A percentile compares a stretch with the other conserved stretches of the same genome.
Conservation (phyloP, 2,329 filamentous ascomycete species). For the Diplodia scrobiculata region DNA sequence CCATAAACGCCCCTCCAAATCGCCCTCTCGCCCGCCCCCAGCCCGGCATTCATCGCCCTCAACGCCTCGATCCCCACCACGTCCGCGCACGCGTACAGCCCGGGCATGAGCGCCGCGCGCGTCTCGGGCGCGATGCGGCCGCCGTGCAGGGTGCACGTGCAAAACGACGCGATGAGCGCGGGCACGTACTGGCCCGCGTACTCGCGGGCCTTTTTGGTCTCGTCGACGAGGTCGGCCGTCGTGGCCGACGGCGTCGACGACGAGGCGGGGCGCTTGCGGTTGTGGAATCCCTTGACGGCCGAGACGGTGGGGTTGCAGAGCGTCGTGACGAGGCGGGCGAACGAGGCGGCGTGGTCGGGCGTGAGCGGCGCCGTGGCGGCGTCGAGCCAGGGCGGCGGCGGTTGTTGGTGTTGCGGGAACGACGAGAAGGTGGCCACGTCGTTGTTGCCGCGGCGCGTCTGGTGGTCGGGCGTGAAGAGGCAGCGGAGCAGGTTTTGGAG, state of each 20-base stretch:
- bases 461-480: conserved; percentile 54
- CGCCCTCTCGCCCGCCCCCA: conserved; percentile 40
- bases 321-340: conserved; percentile 59
- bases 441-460: conserved; percentile 29
- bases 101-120: conserved; percentile 61
- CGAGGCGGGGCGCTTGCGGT: conserved; percentile 31
- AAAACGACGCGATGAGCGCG: conserved; percentile 61
- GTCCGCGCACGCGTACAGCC: conserved; percentile 47
- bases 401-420: conserved; percentile 31
- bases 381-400: conserved; percentile 36
- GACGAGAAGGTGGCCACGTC: not conserved
- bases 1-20: conserved; percentile 45
- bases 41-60: conserved; percentile 44
- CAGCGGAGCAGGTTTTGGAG: conserved; percentile 59
- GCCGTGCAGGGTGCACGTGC: conserved; percentile 54
- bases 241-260: not conserved
- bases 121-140: conserved; percentile 54
- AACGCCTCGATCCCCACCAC: conserved; percentile 40
- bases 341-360: conserved; percentile 55
- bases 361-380: conserved; percentile 62
- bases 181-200: conserved; percentile 61
- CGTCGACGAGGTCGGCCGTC: conserved; percentile 55
- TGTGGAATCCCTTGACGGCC: conserved; percentile 52
- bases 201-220: conserved; percentile 61
- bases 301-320: conserved; percentile 64